Evolutionary conservation across 345 rosid genomes (phyloP).

Genomic region (Adansonia digitata): DNA sequence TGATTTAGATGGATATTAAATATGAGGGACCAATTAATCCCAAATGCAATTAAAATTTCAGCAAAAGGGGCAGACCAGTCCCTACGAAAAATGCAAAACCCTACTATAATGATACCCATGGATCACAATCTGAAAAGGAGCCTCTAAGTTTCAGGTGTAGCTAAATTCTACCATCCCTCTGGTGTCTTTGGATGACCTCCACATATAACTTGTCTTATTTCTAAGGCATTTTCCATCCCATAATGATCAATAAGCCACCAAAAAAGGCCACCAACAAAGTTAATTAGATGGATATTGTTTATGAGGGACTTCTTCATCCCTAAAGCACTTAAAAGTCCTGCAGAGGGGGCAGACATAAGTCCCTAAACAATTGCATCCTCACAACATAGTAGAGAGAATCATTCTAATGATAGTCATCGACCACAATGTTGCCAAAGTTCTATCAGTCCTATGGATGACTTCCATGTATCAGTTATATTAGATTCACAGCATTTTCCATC

Average conservation of each 20-base stretch:
- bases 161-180: background rate
- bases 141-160: background rate
- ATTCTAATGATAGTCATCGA: background rate
- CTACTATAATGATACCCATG: background rate
- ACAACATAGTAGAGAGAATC: background rate
- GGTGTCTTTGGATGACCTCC: background rate
- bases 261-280: background rate
- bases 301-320: slow-evolving; percentile 14
- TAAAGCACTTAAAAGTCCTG: background rate
- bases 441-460: background rate
- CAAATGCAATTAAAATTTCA: slow-evolving; percentile 7
- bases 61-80: background rate
- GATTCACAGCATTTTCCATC: background rate
- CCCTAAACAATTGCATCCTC: background rate
- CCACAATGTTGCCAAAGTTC: background rate
- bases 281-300: slow-evolving; percentile 1
- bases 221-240: background rate
- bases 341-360: background rate
- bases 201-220: background rate
- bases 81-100: background rate
- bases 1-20: background rate
- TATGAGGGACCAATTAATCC: slow-evolving; percentile 6
- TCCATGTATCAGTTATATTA: background rate
- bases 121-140: background rate
- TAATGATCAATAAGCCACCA: background rate